Conservation (phyloP, 345 rosid genomes). For the Arabidopsis suecica region DNA sequence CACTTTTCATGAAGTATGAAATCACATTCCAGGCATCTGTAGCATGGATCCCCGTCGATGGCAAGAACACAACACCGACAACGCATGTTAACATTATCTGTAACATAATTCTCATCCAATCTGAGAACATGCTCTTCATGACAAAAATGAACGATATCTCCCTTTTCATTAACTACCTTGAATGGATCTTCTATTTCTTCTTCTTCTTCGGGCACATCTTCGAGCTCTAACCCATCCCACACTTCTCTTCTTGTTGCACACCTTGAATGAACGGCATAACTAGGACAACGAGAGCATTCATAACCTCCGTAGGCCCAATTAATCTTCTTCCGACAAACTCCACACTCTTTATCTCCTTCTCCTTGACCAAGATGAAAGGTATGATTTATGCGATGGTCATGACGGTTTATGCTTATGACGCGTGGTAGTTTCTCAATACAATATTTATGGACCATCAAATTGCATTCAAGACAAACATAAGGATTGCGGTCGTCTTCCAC, state of each 20-base stretch:
- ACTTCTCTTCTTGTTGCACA: too few species aligned
- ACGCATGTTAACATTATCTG: neutral
- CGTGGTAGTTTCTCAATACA: neutral
- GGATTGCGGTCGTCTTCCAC: neutral
- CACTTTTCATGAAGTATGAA: conserved; percentile 9
- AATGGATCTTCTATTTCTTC: neutral
- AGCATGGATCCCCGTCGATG: neutral
- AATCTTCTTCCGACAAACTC: too few species aligned
- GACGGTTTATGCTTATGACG: too few species aligned
- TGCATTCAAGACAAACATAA: neutral
- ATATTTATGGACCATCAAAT: neutral
- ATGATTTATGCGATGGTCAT: neutral
- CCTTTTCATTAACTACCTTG: too few species aligned
- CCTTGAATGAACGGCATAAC: too few species aligned
- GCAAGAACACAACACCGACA: neutral
- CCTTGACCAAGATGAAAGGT: neutral
- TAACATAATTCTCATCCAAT: neutral
- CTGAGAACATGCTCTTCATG: neutral
- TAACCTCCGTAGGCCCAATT: too few species aligned
- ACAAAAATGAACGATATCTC: too few species aligned
- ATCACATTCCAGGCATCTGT: conserved; percentile 16
- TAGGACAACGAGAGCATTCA: too few species aligned
- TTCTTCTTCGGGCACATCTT: neutral
- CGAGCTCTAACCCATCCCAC: too few species aligned
- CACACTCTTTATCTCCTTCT: too few species aligned